These are phyloP conservation scores for Phytopythium kandeliae DNA, from an alignment of 352 stramenopile species.

Conservation along the genomic window DNA sequence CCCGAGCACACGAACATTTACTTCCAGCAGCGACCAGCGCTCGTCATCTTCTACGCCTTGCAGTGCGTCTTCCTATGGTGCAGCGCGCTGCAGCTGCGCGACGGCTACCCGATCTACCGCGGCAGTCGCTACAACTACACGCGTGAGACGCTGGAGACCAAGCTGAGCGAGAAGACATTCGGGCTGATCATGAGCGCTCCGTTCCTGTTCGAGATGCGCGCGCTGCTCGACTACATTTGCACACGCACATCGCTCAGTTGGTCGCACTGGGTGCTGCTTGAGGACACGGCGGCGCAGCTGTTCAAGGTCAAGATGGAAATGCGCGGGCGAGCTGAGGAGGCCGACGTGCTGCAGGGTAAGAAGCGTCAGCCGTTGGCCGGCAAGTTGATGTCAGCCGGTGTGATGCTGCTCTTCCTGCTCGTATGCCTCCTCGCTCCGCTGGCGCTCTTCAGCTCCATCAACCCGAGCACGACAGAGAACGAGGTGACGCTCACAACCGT, in stretches of 20 bases:
- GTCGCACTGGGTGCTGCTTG: slow-evolving; percentile 76
- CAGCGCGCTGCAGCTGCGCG: slow-evolving; percentile 74
- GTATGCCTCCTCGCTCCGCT: slow-evolving; percentile 73
- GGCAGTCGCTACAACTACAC: slow-evolving; percentile 82
- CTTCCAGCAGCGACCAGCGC: slow-evolving; percentile 60
- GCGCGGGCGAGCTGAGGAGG: slow-evolving; percentile 54
- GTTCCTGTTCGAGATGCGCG: slow-evolving; percentile 87
- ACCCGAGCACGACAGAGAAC: slow-evolving; percentile 75
- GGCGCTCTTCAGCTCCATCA: slow-evolving; percentile 83
- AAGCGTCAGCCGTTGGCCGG: slow-evolving; percentile 53
- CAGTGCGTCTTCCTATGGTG: slow-evolving; percentile 79
- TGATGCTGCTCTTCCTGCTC: slow-evolving; percentile 77
- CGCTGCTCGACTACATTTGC: slow-evolving; percentile 82
- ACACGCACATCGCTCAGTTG: slow-evolving; percentile 80
- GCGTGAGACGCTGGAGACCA: slow-evolving; percentile 35
- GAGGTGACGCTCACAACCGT: slow-evolving; percentile 55
- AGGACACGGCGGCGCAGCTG: slow-evolving; percentile 78
- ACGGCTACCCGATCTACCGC: slow-evolving; percentile 78
- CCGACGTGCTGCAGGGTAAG: slow-evolving; percentile 76
- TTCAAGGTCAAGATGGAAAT: slow-evolving; percentile 79
- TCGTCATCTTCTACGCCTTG: slow-evolving; percentile 79
- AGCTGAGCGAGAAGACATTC: slow-evolving; percentile 56
- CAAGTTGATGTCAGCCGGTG: slow-evolving; percentile 66
- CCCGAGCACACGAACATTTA: slow-evolving; percentile 72
- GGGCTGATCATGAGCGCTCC: slow-evolving; percentile 71